phyloP scores from a whole-genome alignment of 768 basidiomycete species.

The Naganishia onofrii region DNA sequence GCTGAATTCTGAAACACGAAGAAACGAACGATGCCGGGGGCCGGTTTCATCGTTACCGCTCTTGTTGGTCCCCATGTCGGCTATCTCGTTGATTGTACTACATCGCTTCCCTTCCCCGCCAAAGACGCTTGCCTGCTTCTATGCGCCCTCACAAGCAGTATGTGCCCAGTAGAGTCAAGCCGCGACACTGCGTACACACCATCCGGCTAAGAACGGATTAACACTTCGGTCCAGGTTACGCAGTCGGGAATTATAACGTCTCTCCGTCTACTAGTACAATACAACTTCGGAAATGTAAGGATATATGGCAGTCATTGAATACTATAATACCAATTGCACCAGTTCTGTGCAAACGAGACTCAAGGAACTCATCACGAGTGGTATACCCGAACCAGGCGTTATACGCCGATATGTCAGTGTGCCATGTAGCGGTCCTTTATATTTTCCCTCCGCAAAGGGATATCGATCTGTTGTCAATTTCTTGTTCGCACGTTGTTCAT shows the following conservation, averaged over 20 bases:
- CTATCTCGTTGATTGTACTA: no score
- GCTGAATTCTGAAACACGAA: constrained; percentile 19
- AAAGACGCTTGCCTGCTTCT: no score
- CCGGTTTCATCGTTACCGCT: not conserved
- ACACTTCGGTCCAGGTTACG: no score
- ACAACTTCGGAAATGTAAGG: not conserved
- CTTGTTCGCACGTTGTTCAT: not conserved
- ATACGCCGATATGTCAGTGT: not conserved
- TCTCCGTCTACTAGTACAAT: not conserved
- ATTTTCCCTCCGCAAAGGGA: not conserved
- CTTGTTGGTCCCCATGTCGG: no score
- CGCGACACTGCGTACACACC: no score
- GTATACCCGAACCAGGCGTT: not conserved
- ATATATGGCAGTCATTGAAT: not conserved
- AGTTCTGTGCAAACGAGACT: not conserved
- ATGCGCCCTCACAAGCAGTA: no score
- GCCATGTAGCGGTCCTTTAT: not conserved
- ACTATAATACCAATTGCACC: not conserved
- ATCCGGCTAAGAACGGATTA: no score
- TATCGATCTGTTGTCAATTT: not conserved
- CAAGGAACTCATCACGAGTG: constrained; percentile 6
- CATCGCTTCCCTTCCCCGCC: no score
- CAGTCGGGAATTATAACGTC: no score
- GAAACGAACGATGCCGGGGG: not conserved
- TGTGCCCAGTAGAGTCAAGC: no score